Evolutionary conservation across 805 yeast species (phyloP).

Genomic region (Wickerhamomyces ciferrii): DNA sequence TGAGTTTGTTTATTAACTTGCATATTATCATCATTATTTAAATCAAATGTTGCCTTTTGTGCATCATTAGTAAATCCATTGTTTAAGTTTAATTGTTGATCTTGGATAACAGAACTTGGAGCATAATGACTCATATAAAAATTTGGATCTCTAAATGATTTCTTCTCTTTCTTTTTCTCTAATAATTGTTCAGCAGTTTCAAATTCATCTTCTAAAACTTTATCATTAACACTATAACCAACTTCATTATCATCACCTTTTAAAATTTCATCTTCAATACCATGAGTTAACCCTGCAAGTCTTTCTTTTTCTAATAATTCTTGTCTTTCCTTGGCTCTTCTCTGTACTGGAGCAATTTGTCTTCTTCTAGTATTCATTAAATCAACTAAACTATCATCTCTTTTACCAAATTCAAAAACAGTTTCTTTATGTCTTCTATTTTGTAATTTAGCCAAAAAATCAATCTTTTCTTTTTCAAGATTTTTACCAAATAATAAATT

Average conservation of each 20-base stretch:
- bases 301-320: conserved; percentile 69
- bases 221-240: conserved; percentile 41
- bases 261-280: conserved; percentile 68
- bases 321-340: conserved; percentile 65
- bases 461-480: conserved; percentile 65
- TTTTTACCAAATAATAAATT: conserved; percentile 77
- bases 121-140: conserved; percentile 88
- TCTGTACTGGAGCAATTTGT: conserved; percentile 85
- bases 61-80: conserved; percentile 80
- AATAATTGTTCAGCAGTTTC: conserved; percentile 33
- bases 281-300: conserved; percentile 67
- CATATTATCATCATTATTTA: conserved; percentile 71
- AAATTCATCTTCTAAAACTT: conserved; percentile 31
- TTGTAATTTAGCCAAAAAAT: conserved; percentile 64
- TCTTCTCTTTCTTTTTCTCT: conserved; percentile 25
- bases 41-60: conserved; percentile 78
- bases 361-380: conserved; percentile 83
- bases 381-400: conserved; percentile 63
- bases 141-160: conserved; percentile 68
- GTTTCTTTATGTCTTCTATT: conserved; percentile 78
- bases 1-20: conserved; percentile 61
- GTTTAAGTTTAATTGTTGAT: conserved; percentile 57
- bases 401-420: conserved; percentile 82
- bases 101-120: conserved; percentile 73
- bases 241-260: conserved; percentile 43